Evolutionary conservation across 495 filamentous ascomycete species (phyloP).

Genomic region (Gamarada debralockiae): DNA sequence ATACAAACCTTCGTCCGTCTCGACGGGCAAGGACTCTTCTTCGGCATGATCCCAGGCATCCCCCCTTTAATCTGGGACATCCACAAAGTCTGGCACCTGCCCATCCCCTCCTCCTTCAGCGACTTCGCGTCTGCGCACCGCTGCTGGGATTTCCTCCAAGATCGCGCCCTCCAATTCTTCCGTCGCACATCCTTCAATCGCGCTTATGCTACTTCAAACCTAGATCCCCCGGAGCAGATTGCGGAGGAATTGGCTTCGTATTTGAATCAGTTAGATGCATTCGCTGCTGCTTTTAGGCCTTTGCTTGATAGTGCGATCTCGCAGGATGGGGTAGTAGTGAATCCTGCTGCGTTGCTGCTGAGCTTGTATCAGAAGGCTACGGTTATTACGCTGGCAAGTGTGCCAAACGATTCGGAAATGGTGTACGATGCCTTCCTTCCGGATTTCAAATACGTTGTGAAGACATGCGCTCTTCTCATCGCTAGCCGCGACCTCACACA

Average conservation of each 20-base stretch:
- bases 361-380: constrained; percentile 18
- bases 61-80: constrained; percentile 24
- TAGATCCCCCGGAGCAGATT: constrained; percentile 4
- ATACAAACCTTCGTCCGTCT: constrained; percentile 47
- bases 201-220: background rate
- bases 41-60: constrained; percentile 15
- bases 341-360: constrained; percentile 13
- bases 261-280: constrained; percentile 8
- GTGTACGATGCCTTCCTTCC: constrained; percentile 18
- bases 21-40: constrained; percentile 17
- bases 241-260: background rate
- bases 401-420: constrained; percentile 16
- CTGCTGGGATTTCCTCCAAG: constrained; percentile 26
- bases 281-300: constrained; percentile 14
- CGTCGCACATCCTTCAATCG: constrained; percentile 15
- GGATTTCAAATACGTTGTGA: constrained; percentile 20
- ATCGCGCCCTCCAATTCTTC: constrained; percentile 19
- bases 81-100: constrained; percentile 12
- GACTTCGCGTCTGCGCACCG: constrained; percentile 14
- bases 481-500: background rate
- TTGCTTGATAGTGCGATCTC: constrained; percentile 14
- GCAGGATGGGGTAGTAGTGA: constrained; percentile 5
- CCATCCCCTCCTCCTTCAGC: constrained; percentile 13
- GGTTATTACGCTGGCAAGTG: constrained; percentile 6
- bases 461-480: constrained; percentile 12